A percentile compares a stretch with the other conserved stretches of the same genome.
phyloP scores from a whole-genome alignment of 768 basidiomycete genomes.

The Mycena rebaudengoi region DNA sequence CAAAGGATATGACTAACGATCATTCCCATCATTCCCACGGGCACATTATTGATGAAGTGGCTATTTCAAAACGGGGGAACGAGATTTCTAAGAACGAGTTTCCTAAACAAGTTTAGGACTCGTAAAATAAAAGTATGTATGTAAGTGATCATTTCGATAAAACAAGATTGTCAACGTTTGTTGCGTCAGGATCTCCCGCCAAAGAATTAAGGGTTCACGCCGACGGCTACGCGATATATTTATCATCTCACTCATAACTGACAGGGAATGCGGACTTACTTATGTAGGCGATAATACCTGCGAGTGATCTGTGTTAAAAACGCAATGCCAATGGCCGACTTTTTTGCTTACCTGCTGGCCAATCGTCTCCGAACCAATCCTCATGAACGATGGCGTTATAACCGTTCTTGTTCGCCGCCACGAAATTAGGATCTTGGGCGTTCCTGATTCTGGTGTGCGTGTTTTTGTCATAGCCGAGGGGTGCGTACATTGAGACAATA shows the following conservation, averaged over 20 bases:
- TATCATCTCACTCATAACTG: neutral
- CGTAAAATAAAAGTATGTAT: too few species aligned
- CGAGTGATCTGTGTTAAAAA: neutral
- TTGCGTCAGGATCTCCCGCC: too few species aligned
- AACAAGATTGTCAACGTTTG: too few species aligned
- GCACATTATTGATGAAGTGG: too few species aligned
- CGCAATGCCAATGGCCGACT: neutral
- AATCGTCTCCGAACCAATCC: constrained; percentile 38
- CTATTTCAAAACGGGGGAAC: too few species aligned
- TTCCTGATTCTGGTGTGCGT: constrained; percentile 37
- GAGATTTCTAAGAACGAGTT: too few species aligned
- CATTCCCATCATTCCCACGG: too few species aligned
- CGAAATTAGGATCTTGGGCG: constrained; percentile 40
- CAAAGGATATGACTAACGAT: too few species aligned
- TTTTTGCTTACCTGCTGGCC: constrained; percentile 33
- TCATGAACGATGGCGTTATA: constrained; percentile 37
- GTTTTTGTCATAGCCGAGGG: constrained; percentile 43
- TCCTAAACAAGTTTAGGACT: too few species aligned
- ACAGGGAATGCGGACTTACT: neutral
- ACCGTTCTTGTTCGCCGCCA: constrained; percentile 32
- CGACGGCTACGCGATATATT: neutral
- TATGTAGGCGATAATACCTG: constrained; percentile 18
- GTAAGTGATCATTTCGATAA: too few species aligned
- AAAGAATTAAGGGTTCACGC: constrained; percentile 19
- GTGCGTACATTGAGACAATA: constrained; percentile 34